These are phyloP conservation scores for Chiua sp. DNA, from an alignment of 1,284 basidiomycete genomes.

Conservation along the genomic window DNA sequence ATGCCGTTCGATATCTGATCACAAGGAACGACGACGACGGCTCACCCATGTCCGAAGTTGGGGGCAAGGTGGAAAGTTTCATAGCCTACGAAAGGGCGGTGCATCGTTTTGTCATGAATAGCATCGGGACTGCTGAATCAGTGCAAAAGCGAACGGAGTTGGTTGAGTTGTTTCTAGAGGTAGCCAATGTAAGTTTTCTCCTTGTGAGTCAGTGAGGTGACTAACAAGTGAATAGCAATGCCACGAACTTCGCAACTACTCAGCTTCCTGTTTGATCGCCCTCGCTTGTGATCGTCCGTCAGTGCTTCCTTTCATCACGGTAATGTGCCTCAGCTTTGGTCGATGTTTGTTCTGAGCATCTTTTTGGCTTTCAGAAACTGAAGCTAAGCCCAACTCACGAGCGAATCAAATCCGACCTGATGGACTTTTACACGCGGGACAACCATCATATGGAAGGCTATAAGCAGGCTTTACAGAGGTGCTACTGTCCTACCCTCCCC, in stretches of 20 bases:
- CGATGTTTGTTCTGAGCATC: neutral
- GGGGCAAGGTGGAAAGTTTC: conserved; percentile 34
- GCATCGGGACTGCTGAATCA: conserved; percentile 38
- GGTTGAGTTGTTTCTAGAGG: conserved; percentile 48
- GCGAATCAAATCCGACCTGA: conserved; percentile 24
- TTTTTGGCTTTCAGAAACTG: conserved; percentile 17
- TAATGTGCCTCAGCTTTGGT: conserved; percentile 6
- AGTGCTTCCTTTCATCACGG: conserved; percentile 39
- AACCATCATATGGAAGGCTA: conserved; percentile 40
- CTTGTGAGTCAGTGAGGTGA: neutral
- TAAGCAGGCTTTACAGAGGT: conserved; percentile 40
- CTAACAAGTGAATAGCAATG: conserved; percentile 42
- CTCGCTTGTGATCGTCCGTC: conserved; percentile 39
- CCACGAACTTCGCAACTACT: conserved; percentile 49
- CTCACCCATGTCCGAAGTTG: conserved; percentile 30
- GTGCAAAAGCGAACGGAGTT: conserved; percentile 27
- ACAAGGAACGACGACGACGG: conserved; percentile 27
- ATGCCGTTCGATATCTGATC: conserved; percentile 45
- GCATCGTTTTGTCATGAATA: conserved; percentile 44
- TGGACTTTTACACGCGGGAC: conserved; percentile 38
- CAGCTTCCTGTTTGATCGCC: conserved; percentile 44
- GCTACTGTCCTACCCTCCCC: conserved; percentile 40
- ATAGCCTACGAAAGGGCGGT: conserved; percentile 44
- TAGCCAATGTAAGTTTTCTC: conserved; percentile 42
- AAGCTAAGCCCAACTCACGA: conserved; percentile 33